Percentiles rank a stretch among this genome's conserved stretches.
Evolutionary conservation across 2,329 filamentous ascomycete genomes (phyloP).

Genomic region (Hymenoscyphus fructigenus): DNA sequence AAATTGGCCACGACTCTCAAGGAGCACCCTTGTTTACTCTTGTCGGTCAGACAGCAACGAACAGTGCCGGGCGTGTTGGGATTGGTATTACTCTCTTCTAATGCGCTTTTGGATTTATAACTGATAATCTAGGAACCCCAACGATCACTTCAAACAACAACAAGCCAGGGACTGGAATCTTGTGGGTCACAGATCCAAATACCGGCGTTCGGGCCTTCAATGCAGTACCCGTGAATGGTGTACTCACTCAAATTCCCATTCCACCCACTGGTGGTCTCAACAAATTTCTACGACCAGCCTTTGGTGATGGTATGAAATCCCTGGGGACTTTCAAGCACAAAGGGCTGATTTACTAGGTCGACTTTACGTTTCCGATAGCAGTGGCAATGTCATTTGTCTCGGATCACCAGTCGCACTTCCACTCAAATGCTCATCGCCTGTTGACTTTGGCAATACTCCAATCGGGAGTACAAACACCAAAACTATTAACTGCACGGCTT

Average conservation of each 20-base stretch:
- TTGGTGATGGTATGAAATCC: slow-evolving; percentile 37
- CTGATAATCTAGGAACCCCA: slow-evolving; percentile 24
- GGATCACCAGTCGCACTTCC: slow-evolving; percentile 45
- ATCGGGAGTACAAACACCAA: slow-evolving; percentile 36
- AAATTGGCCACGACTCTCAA: slow-evolving; percentile 35
- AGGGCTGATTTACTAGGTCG: slow-evolving; percentile 21
- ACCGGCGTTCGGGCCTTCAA: slow-evolving; percentile 42
- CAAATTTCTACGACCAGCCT: slow-evolving; percentile 43
- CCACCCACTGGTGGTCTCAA: slow-evolving; percentile 41
- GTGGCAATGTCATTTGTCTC: slow-evolving; percentile 37
- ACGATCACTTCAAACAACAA: slow-evolving; percentile 42
- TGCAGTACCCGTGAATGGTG: slow-evolving; percentile 41
- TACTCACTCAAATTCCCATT: slow-evolving; percentile 38
- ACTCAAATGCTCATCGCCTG: slow-evolving; percentile 41
- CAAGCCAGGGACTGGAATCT: slow-evolving; percentile 40
- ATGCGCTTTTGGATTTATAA: background rate
- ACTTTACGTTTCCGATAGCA: slow-evolving; percentile 40
- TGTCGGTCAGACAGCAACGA: slow-evolving; percentile 31
- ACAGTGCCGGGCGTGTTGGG: slow-evolving; percentile 35
- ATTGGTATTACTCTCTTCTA: slow-evolving; percentile 21
- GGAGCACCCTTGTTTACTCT: slow-evolving; percentile 39
- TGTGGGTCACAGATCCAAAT: slow-evolving; percentile 43
- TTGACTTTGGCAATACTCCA: slow-evolving; percentile 41
- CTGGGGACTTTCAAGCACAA: no score
- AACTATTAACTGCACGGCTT: slow-evolving; percentile 40